Conservation (phyloP, 2,329 filamentous ascomycete genomes). For the Thermoascus crustaceus region DNA sequence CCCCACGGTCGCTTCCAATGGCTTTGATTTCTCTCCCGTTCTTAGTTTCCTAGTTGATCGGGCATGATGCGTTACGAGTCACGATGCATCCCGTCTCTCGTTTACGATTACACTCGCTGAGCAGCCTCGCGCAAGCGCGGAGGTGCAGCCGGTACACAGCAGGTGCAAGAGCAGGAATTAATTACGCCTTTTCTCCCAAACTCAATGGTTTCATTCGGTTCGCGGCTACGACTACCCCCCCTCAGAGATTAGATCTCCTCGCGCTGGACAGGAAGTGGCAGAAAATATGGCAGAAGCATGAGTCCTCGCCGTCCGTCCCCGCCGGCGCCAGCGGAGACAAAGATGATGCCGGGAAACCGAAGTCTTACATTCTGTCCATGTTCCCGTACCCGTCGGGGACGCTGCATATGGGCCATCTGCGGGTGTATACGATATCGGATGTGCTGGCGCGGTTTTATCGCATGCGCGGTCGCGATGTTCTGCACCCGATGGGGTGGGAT, state of each 20-base stretch:
- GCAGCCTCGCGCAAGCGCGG: constrained; percentile 14
- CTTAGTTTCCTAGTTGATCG: neutral
- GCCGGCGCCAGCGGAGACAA: constrained; percentile 3
- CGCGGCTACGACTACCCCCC: constrained; percentile 16
- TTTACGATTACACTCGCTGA: constrained; percentile 17
- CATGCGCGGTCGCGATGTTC: constrained; percentile 64
- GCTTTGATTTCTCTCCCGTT: neutral
- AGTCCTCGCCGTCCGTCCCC: no score
- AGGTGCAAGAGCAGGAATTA: constrained; percentile 4
- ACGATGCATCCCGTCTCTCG: constrained; percentile 23
- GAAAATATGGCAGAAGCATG: constrained; percentile 34
- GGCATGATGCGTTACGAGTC: constrained; percentile 15
- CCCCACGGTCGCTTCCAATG: no score
- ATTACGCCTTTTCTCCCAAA: constrained; percentile 7
- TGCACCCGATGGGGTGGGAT: constrained; percentile 93
- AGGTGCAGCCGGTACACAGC: constrained; percentile 9
- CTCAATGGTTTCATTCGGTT: constrained; percentile 14
- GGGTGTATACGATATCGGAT: constrained; percentile 87
- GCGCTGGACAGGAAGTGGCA: constrained; percentile 50
- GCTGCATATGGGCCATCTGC: constrained; percentile 77
- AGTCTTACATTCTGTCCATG: constrained; percentile 74
- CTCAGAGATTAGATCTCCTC: constrained; percentile 34
- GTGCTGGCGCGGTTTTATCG: constrained; percentile 68
- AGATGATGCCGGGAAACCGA: constrained; percentile 28
- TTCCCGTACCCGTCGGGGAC: constrained; percentile 87